These are phyloP conservation scores for Eucalyptus curtisii DNA, from an alignment of 345 rosid species.

Conservation along the genomic window DNA sequence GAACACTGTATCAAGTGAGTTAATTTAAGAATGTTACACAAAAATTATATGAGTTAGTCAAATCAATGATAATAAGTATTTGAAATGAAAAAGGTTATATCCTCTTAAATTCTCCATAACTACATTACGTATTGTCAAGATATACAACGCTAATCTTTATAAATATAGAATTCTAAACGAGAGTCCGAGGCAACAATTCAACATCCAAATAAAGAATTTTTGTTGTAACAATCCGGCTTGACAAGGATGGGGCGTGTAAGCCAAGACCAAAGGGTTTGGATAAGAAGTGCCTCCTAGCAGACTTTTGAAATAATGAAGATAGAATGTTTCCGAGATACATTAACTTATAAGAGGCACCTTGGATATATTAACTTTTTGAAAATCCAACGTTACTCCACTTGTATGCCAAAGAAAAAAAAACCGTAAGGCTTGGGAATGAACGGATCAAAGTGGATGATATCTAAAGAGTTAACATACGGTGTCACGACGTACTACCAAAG, in stretches of 20 bases:
- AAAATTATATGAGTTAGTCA: background rate
- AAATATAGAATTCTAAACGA: background rate
- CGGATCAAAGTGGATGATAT: accelerated
- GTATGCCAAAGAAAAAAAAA: background rate
- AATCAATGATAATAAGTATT: background rate
- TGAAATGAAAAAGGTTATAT: background rate
- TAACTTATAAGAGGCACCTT: background rate
- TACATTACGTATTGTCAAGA: background rate
- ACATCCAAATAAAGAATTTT: background rate
- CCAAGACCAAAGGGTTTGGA: too few species aligned
- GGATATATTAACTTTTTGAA: background rate
- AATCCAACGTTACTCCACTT: background rate
- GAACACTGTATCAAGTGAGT: too few species aligned
- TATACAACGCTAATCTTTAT: background rate
- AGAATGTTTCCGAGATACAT: background rate
- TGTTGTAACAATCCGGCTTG: accelerated
- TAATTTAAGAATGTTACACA: too few species aligned
- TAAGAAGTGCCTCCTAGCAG: background rate
- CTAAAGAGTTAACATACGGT: background rate
- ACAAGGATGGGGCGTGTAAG: accelerated
- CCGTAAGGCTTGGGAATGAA: accelerated
- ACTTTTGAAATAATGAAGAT: background rate
- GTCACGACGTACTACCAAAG: background rate
- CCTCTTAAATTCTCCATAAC: background rate
- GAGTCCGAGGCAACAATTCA: background rate